Conservation (phyloP, 2,329 filamentous ascomycete genomes). For the Simplicillium aogashimaense region DNA sequence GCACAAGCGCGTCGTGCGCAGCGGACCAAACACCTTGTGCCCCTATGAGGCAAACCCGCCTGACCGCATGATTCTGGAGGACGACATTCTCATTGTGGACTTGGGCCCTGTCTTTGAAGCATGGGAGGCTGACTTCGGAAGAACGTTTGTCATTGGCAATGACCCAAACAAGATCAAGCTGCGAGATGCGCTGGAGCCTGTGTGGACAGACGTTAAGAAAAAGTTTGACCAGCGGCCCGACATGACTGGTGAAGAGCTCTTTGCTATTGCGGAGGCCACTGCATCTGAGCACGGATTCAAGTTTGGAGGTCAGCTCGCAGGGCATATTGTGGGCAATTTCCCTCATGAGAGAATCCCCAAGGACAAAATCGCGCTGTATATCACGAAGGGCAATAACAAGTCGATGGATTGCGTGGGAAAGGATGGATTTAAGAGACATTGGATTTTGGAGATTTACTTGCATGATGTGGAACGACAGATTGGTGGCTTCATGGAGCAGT, state of each 20-base stretch:
- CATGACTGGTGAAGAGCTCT: constrained; percentile 38
- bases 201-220: constrained; percentile 33
- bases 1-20: constrained; percentile 41
- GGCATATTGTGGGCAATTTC: constrained; percentile 39
- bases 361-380: constrained; percentile 33
- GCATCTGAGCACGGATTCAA: constrained; percentile 29
- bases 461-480: constrained; percentile 24
- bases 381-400: constrained; percentile 31
- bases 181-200: constrained; percentile 33
- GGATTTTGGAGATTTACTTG: constrained; percentile 41
- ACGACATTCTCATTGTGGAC: constrained; percentile 42
- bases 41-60: constrained; percentile 39
- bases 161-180: constrained; percentile 33
- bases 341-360: constrained; percentile 39
- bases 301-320: constrained; percentile 32
- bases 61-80: constrained; percentile 32
- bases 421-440: constrained; percentile 32
- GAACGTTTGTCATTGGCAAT: constrained; percentile 38
- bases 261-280: constrained; percentile 27
- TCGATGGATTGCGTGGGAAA: constrained; percentile 26
- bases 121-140: constrained; percentile 44
- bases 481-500: constrained; percentile 33
- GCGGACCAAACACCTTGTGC: constrained; percentile 36
- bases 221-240: constrained; percentile 25
- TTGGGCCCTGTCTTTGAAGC: constrained; percentile 40